Evolutionary conservation across 805 yeast species (phyloP), one percentile per base, ranked within the genome.

Genomic region (Sugiyamaella marilandica): DNA sequence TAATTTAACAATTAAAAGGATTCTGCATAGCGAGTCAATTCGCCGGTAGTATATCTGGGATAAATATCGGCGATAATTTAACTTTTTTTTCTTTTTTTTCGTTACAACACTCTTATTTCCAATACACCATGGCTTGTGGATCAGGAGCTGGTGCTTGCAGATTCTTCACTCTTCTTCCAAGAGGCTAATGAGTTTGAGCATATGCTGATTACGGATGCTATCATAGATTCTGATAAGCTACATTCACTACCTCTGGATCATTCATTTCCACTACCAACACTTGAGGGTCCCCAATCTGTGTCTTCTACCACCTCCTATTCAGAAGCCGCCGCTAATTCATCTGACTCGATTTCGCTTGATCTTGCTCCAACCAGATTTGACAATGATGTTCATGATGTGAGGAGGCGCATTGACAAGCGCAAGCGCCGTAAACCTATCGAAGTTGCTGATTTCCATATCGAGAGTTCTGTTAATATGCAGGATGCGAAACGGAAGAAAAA

Each of bases 321-420:
- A 10, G 21, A 39, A 18, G n/a, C 9, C 7, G 21, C n/a, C 11
- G 21, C 24, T 14, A 35, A 16, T 16, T 39, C 18, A 24, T 18
- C 21, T 18, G 21, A 39, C 5, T 18, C 16, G 44, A 39, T 18
- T 39, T n/a, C 44, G 8, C 9, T 13, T 14, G 16, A 18, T 10
- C 31, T 34, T 24, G 13, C 47, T 5, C 36, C n/a, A n/a, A 8
- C 19, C 47, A 44, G 47, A 26, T 24, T 4, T 26, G 32, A 26
- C n/a, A n/a, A n/a, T 29, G 16, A 24, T 18, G 16, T 35, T 45
- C 14, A 24, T 16, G 39, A 32, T 11, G 55, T 53, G 7, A 13
- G 55, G 4, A 44, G 45, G 35, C 39, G 55, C 21, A 49, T 53
- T 19, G 52, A 49, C 16, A 53, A 53, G 37, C 51, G 55, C 16